Conservation (phyloP, 179 eudicot species). For the Silene coronaria region DNA sequence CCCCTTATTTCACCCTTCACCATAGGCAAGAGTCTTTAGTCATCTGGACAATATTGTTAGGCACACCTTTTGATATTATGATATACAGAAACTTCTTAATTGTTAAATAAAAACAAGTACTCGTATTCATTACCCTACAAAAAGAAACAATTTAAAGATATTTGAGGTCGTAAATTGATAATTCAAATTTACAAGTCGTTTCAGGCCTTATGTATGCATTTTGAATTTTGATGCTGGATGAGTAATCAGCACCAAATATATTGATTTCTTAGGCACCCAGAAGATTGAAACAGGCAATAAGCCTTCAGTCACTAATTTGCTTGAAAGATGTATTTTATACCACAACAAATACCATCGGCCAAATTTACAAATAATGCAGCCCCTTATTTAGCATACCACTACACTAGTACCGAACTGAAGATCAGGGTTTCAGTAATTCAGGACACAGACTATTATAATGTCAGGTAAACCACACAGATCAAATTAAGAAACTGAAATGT, state of each 20-base stretch:
- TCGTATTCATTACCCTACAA: background rate
- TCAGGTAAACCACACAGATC: background rate
- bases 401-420: no score
- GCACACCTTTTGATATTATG: background rate
- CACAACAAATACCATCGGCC: no score
- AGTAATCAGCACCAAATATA: background rate
- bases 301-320: no score
- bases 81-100: background rate
- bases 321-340: no score
- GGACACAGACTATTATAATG: no score
- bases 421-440: no score
- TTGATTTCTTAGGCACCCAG: background rate
- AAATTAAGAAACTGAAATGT: background rate
- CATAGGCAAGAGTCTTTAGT: background rate
- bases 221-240: background rate
- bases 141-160: background rate
- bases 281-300: background rate
- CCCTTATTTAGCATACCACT: no score
- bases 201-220: background rate
- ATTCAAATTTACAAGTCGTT: background rate
- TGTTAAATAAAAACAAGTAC: background rate
- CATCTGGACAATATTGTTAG: background rate
- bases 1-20: background rate
- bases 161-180: background rate
- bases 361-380: no score